Conservation (phyloP, 2,329 filamentous ascomycete genomes). For the Scedosporium aurantiacum region DNA sequence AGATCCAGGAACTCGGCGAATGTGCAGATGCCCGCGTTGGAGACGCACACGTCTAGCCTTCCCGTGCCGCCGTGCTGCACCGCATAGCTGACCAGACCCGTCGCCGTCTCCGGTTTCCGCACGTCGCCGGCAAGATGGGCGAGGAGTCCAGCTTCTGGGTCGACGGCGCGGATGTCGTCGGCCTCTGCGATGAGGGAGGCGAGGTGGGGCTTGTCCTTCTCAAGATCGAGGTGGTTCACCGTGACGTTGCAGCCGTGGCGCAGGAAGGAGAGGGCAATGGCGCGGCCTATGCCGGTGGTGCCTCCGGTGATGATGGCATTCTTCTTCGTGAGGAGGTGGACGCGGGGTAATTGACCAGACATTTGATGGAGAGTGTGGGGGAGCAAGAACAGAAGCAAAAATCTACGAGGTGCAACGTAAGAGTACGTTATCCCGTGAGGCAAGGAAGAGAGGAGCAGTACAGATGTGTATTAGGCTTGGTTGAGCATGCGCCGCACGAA, state of each 20-base stretch:
- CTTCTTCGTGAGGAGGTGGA: slow-evolving; percentile 57
- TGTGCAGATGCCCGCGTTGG: slow-evolving; percentile 79
- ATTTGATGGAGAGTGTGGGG: background rate
- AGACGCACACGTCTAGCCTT: slow-evolving; percentile 67
- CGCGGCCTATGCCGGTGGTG: slow-evolving; percentile 75
- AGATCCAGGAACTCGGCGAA: slow-evolving; percentile 80
- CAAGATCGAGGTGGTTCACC: slow-evolving; percentile 65
- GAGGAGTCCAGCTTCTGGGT: slow-evolving; percentile 41
- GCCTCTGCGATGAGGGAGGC: slow-evolving; percentile 42
- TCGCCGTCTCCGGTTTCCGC: slow-evolving; percentile 59
- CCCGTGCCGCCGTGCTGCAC: slow-evolving; percentile 46
- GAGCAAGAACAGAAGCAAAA: background rate
- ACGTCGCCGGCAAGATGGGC: slow-evolving; percentile 69
- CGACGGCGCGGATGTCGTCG: slow-evolving; percentile 26
- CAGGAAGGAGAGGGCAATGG: slow-evolving; percentile 71
- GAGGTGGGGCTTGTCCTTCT: slow-evolving; percentile 38
- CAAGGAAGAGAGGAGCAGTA: too few relatives aligned
- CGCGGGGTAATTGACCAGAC: slow-evolving; percentile 25
- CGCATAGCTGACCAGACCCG: slow-evolving; percentile 53
- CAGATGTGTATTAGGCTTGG: too few relatives aligned
- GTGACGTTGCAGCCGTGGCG: slow-evolving; percentile 67
- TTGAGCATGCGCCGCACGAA: too few relatives aligned
- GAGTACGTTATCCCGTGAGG: background rate
- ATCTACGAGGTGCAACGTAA: background rate
- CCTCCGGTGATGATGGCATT: slow-evolving; percentile 80